Percentiles rank a stretch among this genome's conserved stretches.
Conservation (phyloP, 768 basidiomycete genomes). For the Leccinum obscurum region DNA sequence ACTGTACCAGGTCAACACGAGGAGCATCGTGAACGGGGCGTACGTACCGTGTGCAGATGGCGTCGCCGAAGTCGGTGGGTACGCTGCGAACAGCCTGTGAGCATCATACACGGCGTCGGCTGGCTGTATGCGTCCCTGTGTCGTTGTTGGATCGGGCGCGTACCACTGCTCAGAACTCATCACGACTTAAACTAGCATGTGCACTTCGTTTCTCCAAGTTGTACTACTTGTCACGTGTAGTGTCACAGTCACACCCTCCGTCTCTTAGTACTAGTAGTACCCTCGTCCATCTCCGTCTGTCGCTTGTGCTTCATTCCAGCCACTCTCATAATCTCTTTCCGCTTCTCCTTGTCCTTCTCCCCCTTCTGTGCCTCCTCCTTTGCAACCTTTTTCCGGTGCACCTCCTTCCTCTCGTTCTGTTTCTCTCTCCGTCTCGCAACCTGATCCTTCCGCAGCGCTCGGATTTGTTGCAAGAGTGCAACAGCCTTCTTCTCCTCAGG, state of each 20-base stretch:
- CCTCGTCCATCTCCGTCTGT: slow-evolving; percentile 60
- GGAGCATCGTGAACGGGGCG: slow-evolving; percentile 1
- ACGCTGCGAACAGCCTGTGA: slow-evolving; percentile 62
- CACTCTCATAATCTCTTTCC: slow-evolving; percentile 72
- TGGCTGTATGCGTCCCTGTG: slow-evolving; percentile 18
- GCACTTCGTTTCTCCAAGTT: not conserved
- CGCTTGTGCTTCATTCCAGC: slow-evolving; percentile 74
- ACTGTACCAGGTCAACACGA: slow-evolving; percentile 42
- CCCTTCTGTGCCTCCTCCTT: slow-evolving; percentile 61
- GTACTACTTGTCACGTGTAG: slow-evolving; percentile 13
- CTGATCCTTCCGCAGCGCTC: slow-evolving; percentile 89
- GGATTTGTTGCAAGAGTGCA: slow-evolving; percentile 90
- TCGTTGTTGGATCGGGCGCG: slow-evolving; percentile 13
- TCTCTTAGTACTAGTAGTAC: slow-evolving; percentile 48
- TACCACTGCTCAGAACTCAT: slow-evolving; percentile 26
- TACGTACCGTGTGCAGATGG: slow-evolving; percentile 71
- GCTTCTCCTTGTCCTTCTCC: slow-evolving; percentile 75
- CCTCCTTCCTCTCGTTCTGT: slow-evolving; percentile 75
- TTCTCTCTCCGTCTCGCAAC: slow-evolving; percentile 76
- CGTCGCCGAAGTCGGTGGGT: slow-evolving; percentile 74
- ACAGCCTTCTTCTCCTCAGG: slow-evolving; percentile 94
- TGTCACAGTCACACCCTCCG: slow-evolving; percentile 38
- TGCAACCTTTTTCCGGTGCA: slow-evolving; percentile 68
- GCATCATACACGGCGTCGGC: slow-evolving; percentile 65
- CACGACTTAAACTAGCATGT: slow-evolving; percentile 6